Conservation (phyloP, 2,329 filamentous ascomycete genomes). For the Penicillium glabrum region DNA sequence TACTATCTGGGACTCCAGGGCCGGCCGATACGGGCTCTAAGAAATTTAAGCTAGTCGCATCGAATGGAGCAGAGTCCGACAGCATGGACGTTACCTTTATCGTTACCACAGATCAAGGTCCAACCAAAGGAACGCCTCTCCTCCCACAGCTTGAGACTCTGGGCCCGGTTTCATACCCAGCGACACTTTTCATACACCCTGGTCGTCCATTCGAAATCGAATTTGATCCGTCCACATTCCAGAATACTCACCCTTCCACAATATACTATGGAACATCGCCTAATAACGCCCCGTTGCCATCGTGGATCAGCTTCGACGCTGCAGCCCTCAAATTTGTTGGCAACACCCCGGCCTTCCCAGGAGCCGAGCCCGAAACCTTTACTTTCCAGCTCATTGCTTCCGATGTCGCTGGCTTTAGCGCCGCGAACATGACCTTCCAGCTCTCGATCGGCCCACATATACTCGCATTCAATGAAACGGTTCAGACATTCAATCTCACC, state of each 20-base stretch:
- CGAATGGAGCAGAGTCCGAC: constrained; percentile 63
- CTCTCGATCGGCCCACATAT: constrained; percentile 71
- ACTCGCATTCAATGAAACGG: constrained; percentile 61
- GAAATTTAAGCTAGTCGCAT: constrained; percentile 67
- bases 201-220: constrained; percentile 62
- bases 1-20: constrained; percentile 69
- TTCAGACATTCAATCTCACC: constrained; percentile 59
- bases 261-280: constrained; percentile 74
- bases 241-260: constrained; percentile 54
- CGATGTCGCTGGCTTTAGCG: constrained; percentile 75
- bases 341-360: constrained; percentile 63
- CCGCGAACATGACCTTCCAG: constrained; percentile 64
- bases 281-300: constrained; percentile 78
- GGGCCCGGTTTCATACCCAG: constrained; percentile 39
- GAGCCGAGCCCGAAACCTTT: constrained; percentile 70
- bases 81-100: constrained; percentile 69
- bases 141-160: constrained; percentile 36
- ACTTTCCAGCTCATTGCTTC: constrained; percentile 73
- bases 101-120: constrained; percentile 54
- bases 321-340: constrained; percentile 67
- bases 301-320: constrained; percentile 77
- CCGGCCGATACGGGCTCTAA: constrained; percentile 57
- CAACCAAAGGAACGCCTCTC: constrained; percentile 35
- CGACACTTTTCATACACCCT: constrained; percentile 40
- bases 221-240: constrained; percentile 70